Evolutionary conservation across 176 grass and related monocot genomes (phyloP), one percentile per base, ranked within the genome.

Genomic region (Carex littledalei): DNA sequence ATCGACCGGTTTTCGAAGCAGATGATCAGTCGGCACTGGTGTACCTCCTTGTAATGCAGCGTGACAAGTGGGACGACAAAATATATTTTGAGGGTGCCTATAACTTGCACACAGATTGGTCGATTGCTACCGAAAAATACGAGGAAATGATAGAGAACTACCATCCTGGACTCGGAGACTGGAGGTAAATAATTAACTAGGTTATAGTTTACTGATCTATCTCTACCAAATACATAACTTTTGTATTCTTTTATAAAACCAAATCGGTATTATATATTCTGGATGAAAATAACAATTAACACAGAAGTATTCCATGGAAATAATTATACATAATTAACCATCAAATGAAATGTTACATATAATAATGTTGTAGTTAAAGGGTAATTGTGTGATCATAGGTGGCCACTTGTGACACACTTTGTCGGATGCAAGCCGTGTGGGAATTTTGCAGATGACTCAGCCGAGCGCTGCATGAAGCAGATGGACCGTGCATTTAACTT

Each of bases 341-440:
- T 63, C 17, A 60, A 60, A 60, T 57, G 0, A 57, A 57, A 50
- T 50, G 6, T 50, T 17, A 18, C 8, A 4, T n/a, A 66, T 31
- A 5, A 66, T 11, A 66, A 66, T 66, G 63, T 31, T 32, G 3
- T 20, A 29, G 20, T 65, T 29, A 45, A 65, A 65, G 21, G 7
- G 10, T 4, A 35, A 3, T 76, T 15, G 72, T 14, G 8, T 76
- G 45, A 10, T 76, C 45, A 2, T 53, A 76, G 85, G 81, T 90
- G 88, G 88, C 88, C 88, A 34, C 86, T 90, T 18, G 88, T 90
- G 18, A 90, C 88, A 2, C 88, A 90, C 22, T 90, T 90, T 29
- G 88, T 90, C 17, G 88, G 88, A 15, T 90, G 88, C 63, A 90
- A 90, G 81, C 88, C 88, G 4, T 90, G 88, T 15, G 88, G 85